phyloP scores from a whole-genome alignment of 2,329 filamentous ascomycete species.

The Pyrenochaeta sp. region DNA sequence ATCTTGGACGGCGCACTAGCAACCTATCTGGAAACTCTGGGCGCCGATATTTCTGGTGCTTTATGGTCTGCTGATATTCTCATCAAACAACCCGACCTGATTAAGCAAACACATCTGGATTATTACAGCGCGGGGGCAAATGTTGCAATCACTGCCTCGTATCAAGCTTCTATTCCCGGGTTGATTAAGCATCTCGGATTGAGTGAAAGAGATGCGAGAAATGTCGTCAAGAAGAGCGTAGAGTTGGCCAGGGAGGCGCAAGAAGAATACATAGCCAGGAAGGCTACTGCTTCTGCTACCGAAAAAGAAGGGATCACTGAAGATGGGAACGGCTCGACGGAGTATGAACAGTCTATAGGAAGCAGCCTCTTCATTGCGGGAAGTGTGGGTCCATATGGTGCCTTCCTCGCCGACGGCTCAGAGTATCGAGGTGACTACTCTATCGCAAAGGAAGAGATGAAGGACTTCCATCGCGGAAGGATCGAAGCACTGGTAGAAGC shows the following conservation, averaged over 20 bases:
- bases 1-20: constrained; percentile 59
- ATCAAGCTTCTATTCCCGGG: constrained; percentile 56
- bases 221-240: constrained; percentile 53
- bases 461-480: constrained; percentile 55
- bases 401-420: constrained; percentile 56
- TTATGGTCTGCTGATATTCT: constrained; percentile 58
- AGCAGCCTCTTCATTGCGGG: constrained; percentile 51
- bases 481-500: constrained; percentile 53
- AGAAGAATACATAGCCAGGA: constrained; percentile 34
- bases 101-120: constrained; percentile 54
- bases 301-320: neutral
- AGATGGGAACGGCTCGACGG: neutral
- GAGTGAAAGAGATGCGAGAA: constrained; percentile 40
- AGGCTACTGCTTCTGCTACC: neutral
- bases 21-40: constrained; percentile 56
- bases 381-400: constrained; percentile 59
- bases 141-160: constrained; percentile 58
- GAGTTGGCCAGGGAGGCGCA: constrained; percentile 51
- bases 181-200: constrained; percentile 50
- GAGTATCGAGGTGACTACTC: constrained; percentile 58
- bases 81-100: constrained; percentile 49
- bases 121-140: constrained; percentile 57
- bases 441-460: constrained; percentile 40
- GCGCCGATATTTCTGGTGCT: constrained; percentile 53
- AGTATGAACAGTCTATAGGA: constrained; percentile 1